These are phyloP conservation scores for Harrya chromipes DNA, from an alignment of 768 basidiomycete genomes.

Conservation along the genomic window DNA sequence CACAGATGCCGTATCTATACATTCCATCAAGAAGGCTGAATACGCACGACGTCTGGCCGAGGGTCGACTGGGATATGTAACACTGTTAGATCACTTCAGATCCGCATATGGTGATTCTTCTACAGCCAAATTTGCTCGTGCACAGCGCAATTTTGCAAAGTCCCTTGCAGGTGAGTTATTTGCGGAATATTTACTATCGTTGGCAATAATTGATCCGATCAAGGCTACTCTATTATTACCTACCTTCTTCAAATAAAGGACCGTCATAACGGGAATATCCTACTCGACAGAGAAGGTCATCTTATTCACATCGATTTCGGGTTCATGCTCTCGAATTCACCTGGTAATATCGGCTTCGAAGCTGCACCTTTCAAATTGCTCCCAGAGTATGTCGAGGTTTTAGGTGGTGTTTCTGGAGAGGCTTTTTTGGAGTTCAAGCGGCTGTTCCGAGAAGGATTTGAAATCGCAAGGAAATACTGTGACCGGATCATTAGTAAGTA, in stretches of 20 bases:
- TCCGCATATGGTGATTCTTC: constrained; percentile 86
- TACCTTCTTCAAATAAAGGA: constrained; percentile 98
- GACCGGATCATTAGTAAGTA: constrained; percentile 88
- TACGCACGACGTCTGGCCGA: constrained; percentile 85
- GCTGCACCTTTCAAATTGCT: constrained; percentile 99
- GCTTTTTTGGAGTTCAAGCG: constrained; percentile 81
- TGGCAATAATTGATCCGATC: background rate
- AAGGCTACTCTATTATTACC: constrained; percentile 93
- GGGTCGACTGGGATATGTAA: constrained; percentile 82
- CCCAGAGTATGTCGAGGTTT: constrained; percentile 91
- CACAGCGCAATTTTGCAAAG: constrained; percentile 92
- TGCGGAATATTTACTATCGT: background rate
- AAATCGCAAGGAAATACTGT: constrained; percentile 91
- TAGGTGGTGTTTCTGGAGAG: constrained; percentile 78
- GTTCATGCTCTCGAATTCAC: constrained; percentile 95
- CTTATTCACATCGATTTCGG: constrained; percentile 98
- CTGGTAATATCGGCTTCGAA: constrained; percentile 97
- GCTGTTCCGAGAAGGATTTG: constrained; percentile 91
- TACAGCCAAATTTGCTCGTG: constrained; percentile 83
- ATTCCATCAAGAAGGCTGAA: constrained; percentile 99
- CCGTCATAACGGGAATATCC: constrained; percentile 97
- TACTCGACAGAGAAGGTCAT: constrained; percentile 93
- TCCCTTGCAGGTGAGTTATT: constrained; percentile 69
- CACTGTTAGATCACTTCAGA: constrained; percentile 88
- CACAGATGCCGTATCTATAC: constrained; percentile 96